These are phyloP conservation scores for Cordyceps tenuipes DNA, from an alignment of 2,329 filamentous ascomycete species.

Conservation along the genomic window DNA sequence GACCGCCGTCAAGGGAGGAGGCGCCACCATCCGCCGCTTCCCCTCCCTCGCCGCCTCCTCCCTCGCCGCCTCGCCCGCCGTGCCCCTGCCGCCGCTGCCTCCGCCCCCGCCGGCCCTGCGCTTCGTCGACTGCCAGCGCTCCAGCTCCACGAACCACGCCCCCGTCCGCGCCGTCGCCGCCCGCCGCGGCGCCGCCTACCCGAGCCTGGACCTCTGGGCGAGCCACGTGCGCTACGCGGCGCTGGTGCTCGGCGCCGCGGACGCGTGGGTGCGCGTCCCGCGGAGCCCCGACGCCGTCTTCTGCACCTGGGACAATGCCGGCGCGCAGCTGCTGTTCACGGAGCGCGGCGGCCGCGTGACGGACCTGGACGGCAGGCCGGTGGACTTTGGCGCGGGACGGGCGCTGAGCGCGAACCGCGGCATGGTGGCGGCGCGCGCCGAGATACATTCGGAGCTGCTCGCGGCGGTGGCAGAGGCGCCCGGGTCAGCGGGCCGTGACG, in stretches of 20 bases:
- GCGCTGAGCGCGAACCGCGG: conserved; percentile 26
- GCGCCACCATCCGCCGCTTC: conserved; percentile 22
- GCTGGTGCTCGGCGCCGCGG: conserved; percentile 28
- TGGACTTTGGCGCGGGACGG: conserved; percentile 30
- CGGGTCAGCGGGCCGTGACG: too few species aligned
- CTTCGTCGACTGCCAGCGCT: conserved; percentile 27
- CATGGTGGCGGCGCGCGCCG: conserved; percentile 35
- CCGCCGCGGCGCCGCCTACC: conserved; percentile 24
- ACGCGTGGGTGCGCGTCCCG: conserved; percentile 27
- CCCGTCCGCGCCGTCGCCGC: conserved; percentile 24
- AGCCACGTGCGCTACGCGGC: conserved; percentile 32
- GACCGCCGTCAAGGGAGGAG: conserved; percentile 24
- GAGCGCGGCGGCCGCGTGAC: conserved; percentile 47
- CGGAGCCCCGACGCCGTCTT: conserved; percentile 16
- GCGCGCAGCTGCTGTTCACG: conserved; percentile 48
- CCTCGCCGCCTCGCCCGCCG: conserved; percentile 16
- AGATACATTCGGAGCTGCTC: conserved; percentile 34
- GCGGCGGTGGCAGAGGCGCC: conserved; percentile 18
- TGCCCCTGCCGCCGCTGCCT: conserved; percentile 16
- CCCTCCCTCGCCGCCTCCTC: conserved; percentile 2
- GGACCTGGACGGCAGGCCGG: conserved; percentile 32
- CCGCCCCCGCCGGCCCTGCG: conserved; percentile 18
- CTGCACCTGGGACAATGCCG: conserved; percentile 46
- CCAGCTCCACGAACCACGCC: conserved; percentile 23
- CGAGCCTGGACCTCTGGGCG: conserved; percentile 31